Evolutionary conservation across 73 alveolate genomes (phyloP), one percentile per base, ranked within the genome.

Genomic region (Paramecium sexaurelia): DNA sequence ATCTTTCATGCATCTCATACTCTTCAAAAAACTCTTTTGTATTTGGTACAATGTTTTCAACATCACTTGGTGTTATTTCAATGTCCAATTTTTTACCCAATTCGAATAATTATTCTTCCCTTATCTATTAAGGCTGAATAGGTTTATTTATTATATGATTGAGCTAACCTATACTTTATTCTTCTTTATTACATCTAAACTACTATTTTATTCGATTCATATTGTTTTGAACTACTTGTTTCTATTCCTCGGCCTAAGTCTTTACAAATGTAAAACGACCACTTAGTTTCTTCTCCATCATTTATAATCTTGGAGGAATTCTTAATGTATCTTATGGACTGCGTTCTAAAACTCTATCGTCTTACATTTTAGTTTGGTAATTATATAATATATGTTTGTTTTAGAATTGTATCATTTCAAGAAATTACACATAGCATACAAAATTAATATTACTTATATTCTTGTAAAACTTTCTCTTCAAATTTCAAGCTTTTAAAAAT

Each of bases 1-100:
- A 27, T 39, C 73, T 78, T 33, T 91, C 95, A 40, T 26, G 40
- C 13, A 85, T 85, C 43, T 85, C 92, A 85, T 85, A 85, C 5
- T 85, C 87, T n/a, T 85, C 92, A 22, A 41, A 41, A 78, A 78
- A 78, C 55, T 39, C 39, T 36, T 78, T 39, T 9, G 73, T 22
- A 22, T 32, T 29, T 17, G 90, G 90, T 24, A 78, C 51, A 78
- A 78, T 78, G 36, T 32, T 36, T 33, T 73, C 55, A 22, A 15
- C 68, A 22, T 43, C 90, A 41, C 43, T 45, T 0, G 68, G 51
- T 29, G 68, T 40, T 39, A 78, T 41, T 40, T 78, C 71, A 40
- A 78, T 78, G 55, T 78, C 90, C 29, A 78, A 33, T 43, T 78
- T 78, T 6, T 27, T 40, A 17, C 90, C 68, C 26, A 78, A 45